Evolutionary conservation across 495 filamentous ascomycete species (phyloP).

Genomic region (Tuber microsphaerosporum): DNA sequence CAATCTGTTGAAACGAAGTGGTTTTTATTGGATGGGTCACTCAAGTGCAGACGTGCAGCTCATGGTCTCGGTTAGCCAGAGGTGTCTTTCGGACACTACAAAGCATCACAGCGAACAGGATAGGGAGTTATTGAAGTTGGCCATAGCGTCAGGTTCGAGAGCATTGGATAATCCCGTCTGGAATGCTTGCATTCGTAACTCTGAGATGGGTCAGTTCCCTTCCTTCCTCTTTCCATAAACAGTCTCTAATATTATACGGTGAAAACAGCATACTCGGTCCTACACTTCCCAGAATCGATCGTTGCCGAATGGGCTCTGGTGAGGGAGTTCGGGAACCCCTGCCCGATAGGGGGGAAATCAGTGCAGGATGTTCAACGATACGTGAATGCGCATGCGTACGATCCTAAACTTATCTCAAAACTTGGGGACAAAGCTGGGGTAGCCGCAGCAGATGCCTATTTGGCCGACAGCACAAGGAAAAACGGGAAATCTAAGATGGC

Average conservation of each 20-base stretch:
- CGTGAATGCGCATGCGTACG: slow-evolving; percentile 51
- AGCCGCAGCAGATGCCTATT: background rate
- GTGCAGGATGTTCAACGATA: slow-evolving; percentile 54
- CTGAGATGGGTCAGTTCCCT: slow-evolving; percentile 68
- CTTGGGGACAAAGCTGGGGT: slow-evolving; percentile 42
- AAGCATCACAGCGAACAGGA: slow-evolving; percentile 55
- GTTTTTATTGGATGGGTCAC: slow-evolving; percentile 77
- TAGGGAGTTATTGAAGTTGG: slow-evolving; percentile 52
- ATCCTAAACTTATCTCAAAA: slow-evolving; percentile 48
- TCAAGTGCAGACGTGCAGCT: slow-evolving; percentile 54
- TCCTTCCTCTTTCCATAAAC: background rate
- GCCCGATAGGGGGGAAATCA: slow-evolving; percentile 51
- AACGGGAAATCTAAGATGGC: slow-evolving; percentile 36
- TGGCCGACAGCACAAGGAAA: slow-evolving; percentile 39
- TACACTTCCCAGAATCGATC: slow-evolving; percentile 23
- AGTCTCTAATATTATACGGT: background rate
- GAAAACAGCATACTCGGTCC: slow-evolving; percentile 29
- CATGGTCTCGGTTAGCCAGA: slow-evolving; percentile 56
- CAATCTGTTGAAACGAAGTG: slow-evolving; percentile 79
- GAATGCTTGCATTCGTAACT: slow-evolving; percentile 57
- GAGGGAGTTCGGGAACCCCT: background rate
- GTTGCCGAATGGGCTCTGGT: slow-evolving; percentile 12
- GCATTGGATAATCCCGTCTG: slow-evolving; percentile 58
- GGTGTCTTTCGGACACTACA: slow-evolving; percentile 56
- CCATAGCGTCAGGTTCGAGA: slow-evolving; percentile 55